Evolutionary conservation across 2,329 filamentous ascomycete species (phyloP).

Genomic region (Stachybotrys elegans): DNA sequence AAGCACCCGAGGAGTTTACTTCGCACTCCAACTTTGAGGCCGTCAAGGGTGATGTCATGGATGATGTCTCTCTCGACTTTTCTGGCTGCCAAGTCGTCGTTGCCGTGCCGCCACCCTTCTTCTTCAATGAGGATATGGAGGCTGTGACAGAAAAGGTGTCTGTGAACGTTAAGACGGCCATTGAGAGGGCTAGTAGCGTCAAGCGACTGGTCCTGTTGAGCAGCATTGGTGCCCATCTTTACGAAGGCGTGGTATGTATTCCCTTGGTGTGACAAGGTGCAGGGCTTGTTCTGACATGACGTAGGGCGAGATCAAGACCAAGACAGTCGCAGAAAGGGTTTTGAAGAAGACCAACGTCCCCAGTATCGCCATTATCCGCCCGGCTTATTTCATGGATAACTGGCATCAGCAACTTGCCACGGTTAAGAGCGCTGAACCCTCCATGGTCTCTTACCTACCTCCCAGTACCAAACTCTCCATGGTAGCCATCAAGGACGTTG

Average conservation of each 20-base stretch:
- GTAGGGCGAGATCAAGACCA: slow-evolving; percentile 18
- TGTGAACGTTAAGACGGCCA: slow-evolving; percentile 14
- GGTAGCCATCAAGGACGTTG: slow-evolving; percentile 10
- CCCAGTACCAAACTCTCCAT: slow-evolving; percentile 14
- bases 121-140: slow-evolving; percentile 10
- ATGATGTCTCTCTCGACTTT: slow-evolving; percentile 14
- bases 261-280: background rate
- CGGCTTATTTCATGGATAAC: slow-evolving; percentile 21
- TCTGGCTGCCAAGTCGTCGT: slow-evolving; percentile 16
- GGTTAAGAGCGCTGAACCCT: slow-evolving; percentile 8
- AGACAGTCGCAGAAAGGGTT: slow-evolving; percentile 14
- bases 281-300: background rate
- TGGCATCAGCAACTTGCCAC: slow-evolving; percentile 14
- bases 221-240: slow-evolving; percentile 17
- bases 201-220: slow-evolving; percentile 16
- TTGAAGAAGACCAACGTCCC: background rate
- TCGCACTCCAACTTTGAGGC: slow-evolving; percentile 15
- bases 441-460: slow-evolving; percentile 15
- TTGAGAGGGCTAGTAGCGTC: slow-evolving; percentile 12
- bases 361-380: slow-evolving; percentile 14
- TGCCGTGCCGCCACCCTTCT: slow-evolving; percentile 16
- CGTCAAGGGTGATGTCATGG: slow-evolving; percentile 16
- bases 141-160: slow-evolving; percentile 5
- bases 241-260: slow-evolving; percentile 13
- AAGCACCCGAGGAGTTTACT: slow-evolving; percentile 16